These are phyloP conservation scores for Aureobasidium namibiae DNA, from an alignment of 2,329 filamentous ascomycete genomes.

Conservation along the genomic window DNA sequence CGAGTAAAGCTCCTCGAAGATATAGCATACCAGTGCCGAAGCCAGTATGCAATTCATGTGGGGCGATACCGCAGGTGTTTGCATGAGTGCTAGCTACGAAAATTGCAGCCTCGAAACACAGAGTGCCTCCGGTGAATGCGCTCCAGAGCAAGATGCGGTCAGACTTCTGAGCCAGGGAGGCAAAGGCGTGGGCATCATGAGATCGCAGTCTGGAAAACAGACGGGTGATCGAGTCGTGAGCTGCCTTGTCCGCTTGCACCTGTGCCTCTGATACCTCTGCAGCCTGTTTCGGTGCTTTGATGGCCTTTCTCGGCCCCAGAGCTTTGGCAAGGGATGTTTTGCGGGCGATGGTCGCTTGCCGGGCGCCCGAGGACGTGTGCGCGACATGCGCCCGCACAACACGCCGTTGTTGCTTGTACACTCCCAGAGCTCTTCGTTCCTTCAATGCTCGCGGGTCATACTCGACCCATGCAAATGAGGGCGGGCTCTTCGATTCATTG, in stretches of 20 bases:
- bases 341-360: slow-evolving; percentile 19
- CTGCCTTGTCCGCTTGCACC: not conserved
- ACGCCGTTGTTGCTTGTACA: not conserved
- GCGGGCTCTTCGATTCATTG: not conserved
- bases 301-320: not conserved
- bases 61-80: slow-evolving; percentile 17
- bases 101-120: slow-evolving; percentile 18
- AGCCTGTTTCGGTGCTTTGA: not conserved
- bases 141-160: slow-evolving; percentile 17
- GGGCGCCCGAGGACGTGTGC: slow-evolving; percentile 14
- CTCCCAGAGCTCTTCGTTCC: not conserved
- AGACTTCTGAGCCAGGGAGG: slow-evolving; percentile 16
- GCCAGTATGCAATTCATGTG: slow-evolving; percentile 9
- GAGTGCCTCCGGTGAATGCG: slow-evolving; percentile 16
- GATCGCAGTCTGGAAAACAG: slow-evolving; percentile 12
- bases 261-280: not conserved
- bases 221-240: not conserved
- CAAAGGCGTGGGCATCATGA: slow-evolving; percentile 7
- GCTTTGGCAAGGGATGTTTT: slow-evolving; percentile 7
- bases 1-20: slow-evolving; percentile 18
- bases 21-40: slow-evolving; percentile 18
- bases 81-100: slow-evolving; percentile 19
- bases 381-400: slow-evolving; percentile 8
- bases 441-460: not conserved
- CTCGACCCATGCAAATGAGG: slow-evolving; percentile 1